A percentile compares a stretch with the other conserved stretches of the same genome.
Evolutionary conservation across 192 early-diverging fungal species (phyloP).

Genomic region (Backusella circina): DNA sequence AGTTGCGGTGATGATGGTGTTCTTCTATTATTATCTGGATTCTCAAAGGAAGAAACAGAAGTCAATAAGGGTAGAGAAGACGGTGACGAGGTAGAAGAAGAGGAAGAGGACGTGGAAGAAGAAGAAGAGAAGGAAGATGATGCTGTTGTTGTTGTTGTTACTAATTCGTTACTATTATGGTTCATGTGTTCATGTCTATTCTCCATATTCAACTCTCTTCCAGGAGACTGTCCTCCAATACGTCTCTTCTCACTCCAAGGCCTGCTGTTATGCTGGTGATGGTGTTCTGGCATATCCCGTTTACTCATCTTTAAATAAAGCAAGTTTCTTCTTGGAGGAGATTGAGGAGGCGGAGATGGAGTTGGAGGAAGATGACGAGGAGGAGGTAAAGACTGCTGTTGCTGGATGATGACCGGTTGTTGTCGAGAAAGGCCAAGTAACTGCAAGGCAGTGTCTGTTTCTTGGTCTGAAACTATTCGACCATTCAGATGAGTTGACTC

Average conservation of each 20-base stretch:
- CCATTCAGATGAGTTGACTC: not conserved
- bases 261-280: not conserved
- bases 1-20: not conserved
- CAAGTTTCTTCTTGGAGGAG: not conserved
- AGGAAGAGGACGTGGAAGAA: not conserved
- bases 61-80: not conserved
- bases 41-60: not conserved
- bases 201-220: not conserved
- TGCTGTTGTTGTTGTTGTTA: not conserved
- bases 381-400: not conserved
- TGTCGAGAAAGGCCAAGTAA: constrained; percentile 11
- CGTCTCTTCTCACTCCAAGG: not conserved
- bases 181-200: not conserved
- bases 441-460: constrained; percentile 27
- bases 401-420: not conserved
- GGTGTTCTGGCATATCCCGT: not conserved
- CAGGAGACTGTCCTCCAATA: not conserved
- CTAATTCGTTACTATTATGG: not conserved
- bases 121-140: not conserved
- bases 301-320: not conserved
- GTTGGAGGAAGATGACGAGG: not conserved
- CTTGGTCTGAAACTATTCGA: not conserved
- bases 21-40: not conserved
- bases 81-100: not conserved
- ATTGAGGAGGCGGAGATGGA: not conserved